Base-by-base conservation (phyloP, 2,329 filamentous ascomycete genomes). In the Trichophyton mentagrophytes region DNA sequence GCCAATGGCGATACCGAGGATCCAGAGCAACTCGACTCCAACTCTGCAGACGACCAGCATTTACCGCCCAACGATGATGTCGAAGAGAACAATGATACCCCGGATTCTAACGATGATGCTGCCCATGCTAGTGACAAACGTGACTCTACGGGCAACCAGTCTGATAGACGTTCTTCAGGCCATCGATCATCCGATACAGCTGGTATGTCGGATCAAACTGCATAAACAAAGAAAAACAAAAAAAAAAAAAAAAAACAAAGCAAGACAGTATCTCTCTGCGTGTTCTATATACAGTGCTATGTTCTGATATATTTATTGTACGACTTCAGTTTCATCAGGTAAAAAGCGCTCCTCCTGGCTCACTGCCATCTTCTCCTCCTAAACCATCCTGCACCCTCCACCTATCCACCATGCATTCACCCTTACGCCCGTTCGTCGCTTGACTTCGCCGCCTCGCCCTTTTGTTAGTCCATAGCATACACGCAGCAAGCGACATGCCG, bases 311-410 rank as follows among this genome's bases (percentile, higher is more conserved):
- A 33, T 38, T 13, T 38, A 13, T 36, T 44, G 53, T 30, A 20
- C 17, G 36, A 51, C 53, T 51, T 30, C 59, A 67, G 63, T 53
- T 47, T 65, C 66, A 22, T 57, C 60, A 6, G 57, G 46, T 22
- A 66, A 64, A 55, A 64, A 62, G n/a, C 51, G 51, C 13, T 57
- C 64, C 38, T 67, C 66, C 8, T 67, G 66, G 66, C 61, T 67
- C 9, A 59, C 64, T 17, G 59, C 62, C 53, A 62, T 64, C 20
- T 64, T 64, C 59, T 49, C 61, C 13, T 25, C 55, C 17, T 44
- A 40, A 22, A 51, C 46, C 33, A 57, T 13, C 8, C 27, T n/a
- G 38, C n/a, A 57, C 15, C 22, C 36, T 33, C 22, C 33, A 36
- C 36, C 6, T 13, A 38, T 38, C 33, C 33, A 38, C 11, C 33